A percentile compares a stretch with the other conserved stretches of the same genome.
Evolutionary conservation across 371 early-diverging fungal genomes (phyloP).

Genomic region (Capniomyces stellatus): DNA sequence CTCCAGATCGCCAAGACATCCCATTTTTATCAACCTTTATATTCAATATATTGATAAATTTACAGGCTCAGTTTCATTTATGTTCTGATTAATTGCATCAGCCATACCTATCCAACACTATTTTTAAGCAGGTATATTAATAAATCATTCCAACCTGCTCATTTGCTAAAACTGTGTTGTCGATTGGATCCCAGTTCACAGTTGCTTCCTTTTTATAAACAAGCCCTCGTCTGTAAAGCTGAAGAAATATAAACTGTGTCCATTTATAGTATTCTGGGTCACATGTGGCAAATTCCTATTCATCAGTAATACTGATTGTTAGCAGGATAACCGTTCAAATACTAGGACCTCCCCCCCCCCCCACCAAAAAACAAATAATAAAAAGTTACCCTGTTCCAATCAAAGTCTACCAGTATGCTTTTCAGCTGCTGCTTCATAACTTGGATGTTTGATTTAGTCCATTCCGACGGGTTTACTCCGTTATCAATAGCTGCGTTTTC

Average conservation of each 20-base stretch:
- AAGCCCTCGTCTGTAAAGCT: constrained; percentile 54
- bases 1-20: constrained; percentile 81
- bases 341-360: no score
- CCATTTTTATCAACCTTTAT: constrained; percentile 46
- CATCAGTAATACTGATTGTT: no score
- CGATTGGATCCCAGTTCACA: constrained; percentile 95
- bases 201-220: constrained; percentile 74
- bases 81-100: no score
- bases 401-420: constrained; percentile 57
- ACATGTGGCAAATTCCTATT: constrained; percentile 64
- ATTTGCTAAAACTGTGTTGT: constrained; percentile 85
- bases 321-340: no score
- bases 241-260: constrained; percentile 78
- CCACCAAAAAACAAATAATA: constrained; percentile 7
- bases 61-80: no score
- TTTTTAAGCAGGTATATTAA: no score
- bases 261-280: constrained; percentile 74
- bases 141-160: constrained; percentile 56
- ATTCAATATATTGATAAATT: no score
- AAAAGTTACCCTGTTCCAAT: constrained; percentile 59
- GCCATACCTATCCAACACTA: no score
- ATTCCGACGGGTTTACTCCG: constrained; percentile 54
- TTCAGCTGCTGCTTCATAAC: constrained; percentile 66
- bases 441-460: constrained; percentile 66
- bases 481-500: constrained; percentile 95